These are phyloP conservation scores for Cladochytrium tenue DNA, from an alignment of 371 early-diverging fungal species.

Conservation along the genomic window DNA sequence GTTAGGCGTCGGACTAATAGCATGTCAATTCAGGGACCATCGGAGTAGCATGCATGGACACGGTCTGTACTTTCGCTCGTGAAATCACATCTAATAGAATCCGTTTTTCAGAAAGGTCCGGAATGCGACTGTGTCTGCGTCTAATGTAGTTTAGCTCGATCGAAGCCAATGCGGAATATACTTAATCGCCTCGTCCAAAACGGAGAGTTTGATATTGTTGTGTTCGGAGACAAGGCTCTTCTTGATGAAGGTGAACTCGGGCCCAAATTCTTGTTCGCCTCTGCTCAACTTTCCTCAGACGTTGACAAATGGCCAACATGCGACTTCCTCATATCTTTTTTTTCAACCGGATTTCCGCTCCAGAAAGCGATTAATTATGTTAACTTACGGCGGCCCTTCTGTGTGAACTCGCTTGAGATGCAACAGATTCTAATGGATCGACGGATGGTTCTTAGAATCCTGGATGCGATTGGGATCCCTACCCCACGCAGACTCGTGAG, in stretches of 20 bases:
- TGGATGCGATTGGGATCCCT: conserved; percentile 83
- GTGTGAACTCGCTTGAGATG: conserved; percentile 88
- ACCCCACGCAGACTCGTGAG: conserved; percentile 79
- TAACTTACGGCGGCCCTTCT: conserved; percentile 78
- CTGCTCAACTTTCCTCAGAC: conserved; percentile 38
- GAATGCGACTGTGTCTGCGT: background rate
- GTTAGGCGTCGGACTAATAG: background rate
- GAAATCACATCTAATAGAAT: background rate
- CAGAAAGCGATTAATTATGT: conserved; percentile 91
- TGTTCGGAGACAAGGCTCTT: conserved; percentile 96
- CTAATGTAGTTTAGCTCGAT: conserved; percentile 62
- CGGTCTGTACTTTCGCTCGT: conserved; percentile 4
- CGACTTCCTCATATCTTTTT: conserved; percentile 96
- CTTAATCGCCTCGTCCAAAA: conserved; percentile 74
- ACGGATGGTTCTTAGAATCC: conserved; percentile 76
- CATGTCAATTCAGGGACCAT: conserved; percentile 20
- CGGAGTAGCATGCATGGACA: conserved; percentile 32
- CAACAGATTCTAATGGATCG: conserved; percentile 93
- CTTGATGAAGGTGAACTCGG: conserved; percentile 70
- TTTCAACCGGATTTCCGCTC: conserved; percentile 92
- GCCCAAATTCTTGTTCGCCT: conserved; percentile 2
- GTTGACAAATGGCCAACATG: conserved; percentile 92
- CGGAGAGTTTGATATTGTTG: conserved; percentile 81
- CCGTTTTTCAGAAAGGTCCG: background rate
- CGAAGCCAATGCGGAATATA: conserved; percentile 95